A percentile compares a stretch with the other conserved stretches of the same genome.
Evolutionary conservation across 129 eudicot species (phyloP).

Genomic region (Artemisia annua): DNA sequence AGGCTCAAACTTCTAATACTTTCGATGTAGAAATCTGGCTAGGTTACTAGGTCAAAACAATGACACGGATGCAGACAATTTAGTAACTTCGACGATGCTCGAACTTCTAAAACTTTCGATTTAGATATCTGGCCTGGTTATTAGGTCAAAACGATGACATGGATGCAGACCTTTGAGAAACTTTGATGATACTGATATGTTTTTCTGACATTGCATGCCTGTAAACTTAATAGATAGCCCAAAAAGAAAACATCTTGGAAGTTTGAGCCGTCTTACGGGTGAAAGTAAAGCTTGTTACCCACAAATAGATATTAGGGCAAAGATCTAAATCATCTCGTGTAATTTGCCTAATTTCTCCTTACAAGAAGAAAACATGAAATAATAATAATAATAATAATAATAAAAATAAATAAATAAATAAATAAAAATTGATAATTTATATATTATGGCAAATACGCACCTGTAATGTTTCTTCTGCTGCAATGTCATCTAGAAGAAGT

Average conservation of each 20-base stretch:
- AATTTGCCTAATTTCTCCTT: background rate
- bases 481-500: slow-evolving; percentile 93
- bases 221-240: no score
- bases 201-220: background rate
- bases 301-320: background rate
- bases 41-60: background rate
- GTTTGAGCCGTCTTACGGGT: no score
- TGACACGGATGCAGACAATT: background rate
- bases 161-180: background rate
- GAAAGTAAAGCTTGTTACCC: background rate
- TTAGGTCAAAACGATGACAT: background rate
- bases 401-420: no score
- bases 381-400: no score
- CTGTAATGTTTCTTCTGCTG: slow-evolving; percentile 95
- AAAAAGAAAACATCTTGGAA: no score
- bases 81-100: background rate
- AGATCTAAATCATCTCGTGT: background rate
- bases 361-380: background rate
- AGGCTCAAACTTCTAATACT: background rate
- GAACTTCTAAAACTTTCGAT: background rate
- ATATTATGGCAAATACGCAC: slow-evolving; percentile 31
- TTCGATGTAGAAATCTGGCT: background rate
- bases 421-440: no score
- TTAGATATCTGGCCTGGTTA: background rate
- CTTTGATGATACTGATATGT: background rate